Conservation (phyloP, 805 yeast species). For the Maudiozyma turicensis region DNA sequence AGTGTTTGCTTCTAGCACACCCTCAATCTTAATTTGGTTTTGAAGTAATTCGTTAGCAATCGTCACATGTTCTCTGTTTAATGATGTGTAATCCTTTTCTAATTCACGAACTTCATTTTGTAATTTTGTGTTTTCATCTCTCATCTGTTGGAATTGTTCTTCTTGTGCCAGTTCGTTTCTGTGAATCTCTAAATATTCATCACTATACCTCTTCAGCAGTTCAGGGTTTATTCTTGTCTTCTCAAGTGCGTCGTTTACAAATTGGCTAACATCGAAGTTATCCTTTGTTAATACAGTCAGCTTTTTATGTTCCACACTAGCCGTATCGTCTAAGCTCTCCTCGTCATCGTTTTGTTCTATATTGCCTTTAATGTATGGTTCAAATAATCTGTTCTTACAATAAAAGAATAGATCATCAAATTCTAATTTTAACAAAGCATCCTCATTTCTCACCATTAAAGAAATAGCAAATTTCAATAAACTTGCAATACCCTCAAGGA, state of each 20-base stretch:
- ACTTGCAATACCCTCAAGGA: conserved; percentile 84
- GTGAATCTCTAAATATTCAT: conserved; percentile 66
- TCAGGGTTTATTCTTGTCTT: conserved; percentile 60
- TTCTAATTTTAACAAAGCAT: conserved; percentile 44
- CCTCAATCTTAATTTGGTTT: conserved; percentile 64
- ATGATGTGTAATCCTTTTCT: conserved; percentile 58
- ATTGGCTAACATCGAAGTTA: conserved; percentile 52
- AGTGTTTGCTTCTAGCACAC: conserved; percentile 59
- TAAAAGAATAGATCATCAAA: conserved; percentile 71
- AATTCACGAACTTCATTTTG: conserved; percentile 63
- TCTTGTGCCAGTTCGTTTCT: conserved; percentile 53
- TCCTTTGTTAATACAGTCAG: conserved; percentile 6
- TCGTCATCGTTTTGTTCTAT: neutral
- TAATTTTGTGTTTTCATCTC: conserved; percentile 57
- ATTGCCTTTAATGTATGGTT: neutral
- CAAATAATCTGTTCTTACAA: conserved; percentile 65
- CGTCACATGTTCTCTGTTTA: conserved; percentile 76
- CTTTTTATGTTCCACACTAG: neutral
- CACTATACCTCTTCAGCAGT: conserved; percentile 53
- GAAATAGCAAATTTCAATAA: conserved; percentile 71
- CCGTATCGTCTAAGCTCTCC: neutral
- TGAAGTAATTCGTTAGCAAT: conserved; percentile 81
- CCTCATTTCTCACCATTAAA: conserved; percentile 58
- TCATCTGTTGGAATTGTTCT: conserved; percentile 51
- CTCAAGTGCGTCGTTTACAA: conserved; percentile 63